phyloP scores from a whole-genome alignment of 225 moss, liverwort and hornwort species.

The Polytrichum commune region DNA sequence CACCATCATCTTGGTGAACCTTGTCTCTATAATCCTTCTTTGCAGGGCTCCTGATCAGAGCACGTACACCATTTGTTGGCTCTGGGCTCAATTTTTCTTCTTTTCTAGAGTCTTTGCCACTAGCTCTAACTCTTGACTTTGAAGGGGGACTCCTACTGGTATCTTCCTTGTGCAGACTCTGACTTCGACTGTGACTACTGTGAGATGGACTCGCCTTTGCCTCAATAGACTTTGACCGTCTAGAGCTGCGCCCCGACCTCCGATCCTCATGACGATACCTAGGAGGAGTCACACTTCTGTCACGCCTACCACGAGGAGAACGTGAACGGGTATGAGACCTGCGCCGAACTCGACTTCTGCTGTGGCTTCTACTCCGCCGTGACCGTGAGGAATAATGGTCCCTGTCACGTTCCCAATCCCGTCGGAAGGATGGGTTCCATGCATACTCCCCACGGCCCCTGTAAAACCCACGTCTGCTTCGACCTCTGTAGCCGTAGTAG shows the following conservation, averaged over 20 bases:
- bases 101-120: slow-evolving; percentile 4
- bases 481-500: slow-evolving; percentile 55
- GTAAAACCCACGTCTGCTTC: slow-evolving; percentile 60
- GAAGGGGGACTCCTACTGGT: slow-evolving; percentile 37
- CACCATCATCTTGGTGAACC: slow-evolving; percentile 15
- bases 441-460: slow-evolving; percentile 65
- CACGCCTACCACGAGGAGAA: slow-evolving; percentile 42
- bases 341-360: slow-evolving; percentile 55
- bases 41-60: slow-evolving; percentile 23
- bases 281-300: slow-evolving; percentile 45
- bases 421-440: slow-evolving; percentile 50
- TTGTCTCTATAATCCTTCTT: slow-evolving; percentile 29
- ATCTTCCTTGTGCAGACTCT: slow-evolving; percentile 39
- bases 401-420: slow-evolving; percentile 66
- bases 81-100: slow-evolving; percentile 24
- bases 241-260: slow-evolving; percentile 23
- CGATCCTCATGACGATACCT: slow-evolving; percentile 47
- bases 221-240: slow-evolving; percentile 48
- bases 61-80: slow-evolving; percentile 2
- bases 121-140: slow-evolving; percentile 18
- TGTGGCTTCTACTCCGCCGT: slow-evolving; percentile 64
- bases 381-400: slow-evolving; percentile 58
- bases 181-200: slow-evolving; percentile 55
- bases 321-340: slow-evolving; percentile 46
- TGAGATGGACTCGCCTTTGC: slow-evolving; percentile 39